These are phyloP conservation scores for Hansenula sp. DNA, from an alignment of 1,139 yeast species.

Conservation along the genomic window DNA sequence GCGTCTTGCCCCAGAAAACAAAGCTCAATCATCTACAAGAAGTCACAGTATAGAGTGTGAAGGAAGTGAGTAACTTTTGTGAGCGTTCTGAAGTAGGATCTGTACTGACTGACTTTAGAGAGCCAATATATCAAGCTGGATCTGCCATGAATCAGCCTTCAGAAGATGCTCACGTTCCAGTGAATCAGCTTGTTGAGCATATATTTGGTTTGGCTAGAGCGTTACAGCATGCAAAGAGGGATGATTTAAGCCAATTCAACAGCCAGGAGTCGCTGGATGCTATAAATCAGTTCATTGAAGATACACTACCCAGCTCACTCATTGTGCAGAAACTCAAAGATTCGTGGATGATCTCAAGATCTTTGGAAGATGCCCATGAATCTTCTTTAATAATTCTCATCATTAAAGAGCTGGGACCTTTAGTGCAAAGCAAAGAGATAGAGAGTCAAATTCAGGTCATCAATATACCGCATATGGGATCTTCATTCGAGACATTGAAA, in stretches of 20 bases:
- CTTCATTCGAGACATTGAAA: conserved; percentile 49
- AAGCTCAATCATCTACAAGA: no score
- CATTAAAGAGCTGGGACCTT: conserved; percentile 39
- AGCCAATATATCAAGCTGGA: neutral
- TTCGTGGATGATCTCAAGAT: conserved; percentile 13
- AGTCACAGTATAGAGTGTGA: no score
- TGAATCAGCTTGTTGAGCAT: conserved; percentile 16
- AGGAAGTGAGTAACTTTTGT: no score
- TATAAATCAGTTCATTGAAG: conserved; percentile 18
- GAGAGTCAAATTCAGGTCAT: conserved; percentile 40
- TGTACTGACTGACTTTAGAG: neutral
- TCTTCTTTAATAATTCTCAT: conserved; percentile 28
- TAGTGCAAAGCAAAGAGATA: conserved; percentile 25
- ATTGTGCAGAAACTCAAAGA: conserved; percentile 19
- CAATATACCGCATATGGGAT: conserved; percentile 21
- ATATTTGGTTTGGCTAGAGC: conserved; percentile 22
- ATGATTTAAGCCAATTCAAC: conserved; percentile 21
- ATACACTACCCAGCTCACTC: conserved; percentile 23
- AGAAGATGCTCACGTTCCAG: conserved; percentile 1
- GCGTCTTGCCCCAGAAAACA: neutral
- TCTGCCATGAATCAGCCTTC: neutral
- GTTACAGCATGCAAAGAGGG: conserved; percentile 22
- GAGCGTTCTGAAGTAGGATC: no score
- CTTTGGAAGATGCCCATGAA: conserved; percentile 4
- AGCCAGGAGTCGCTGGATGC: conserved; percentile 7